A percentile compares a stretch with the other conserved stretches of the same genome.
phyloP scores from a whole-genome alignment of 345 rosid genomes.

The Pseudoturritis turrita region DNA sequence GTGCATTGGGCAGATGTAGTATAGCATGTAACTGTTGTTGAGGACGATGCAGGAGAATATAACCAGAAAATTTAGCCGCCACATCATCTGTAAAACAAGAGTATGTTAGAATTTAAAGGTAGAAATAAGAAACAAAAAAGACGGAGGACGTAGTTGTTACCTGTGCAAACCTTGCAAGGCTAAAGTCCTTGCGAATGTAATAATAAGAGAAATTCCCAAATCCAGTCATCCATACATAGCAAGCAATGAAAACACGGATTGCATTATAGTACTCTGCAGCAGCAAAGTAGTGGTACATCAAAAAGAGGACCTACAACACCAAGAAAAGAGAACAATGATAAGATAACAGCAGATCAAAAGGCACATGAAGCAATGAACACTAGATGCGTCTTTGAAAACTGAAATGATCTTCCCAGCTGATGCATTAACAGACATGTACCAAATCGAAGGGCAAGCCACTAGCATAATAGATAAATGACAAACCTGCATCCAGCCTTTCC shows the following conservation, averaged over 20 bases:
- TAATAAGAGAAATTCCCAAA: constrained; percentile 98
- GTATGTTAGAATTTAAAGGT: constrained; percentile 17
- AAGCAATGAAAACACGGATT: constrained; percentile 88
- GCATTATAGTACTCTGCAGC: constrained; percentile 93
- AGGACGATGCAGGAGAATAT: constrained; percentile 78
- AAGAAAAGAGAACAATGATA: constrained; percentile 10
- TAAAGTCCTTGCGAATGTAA: constrained; percentile 94
- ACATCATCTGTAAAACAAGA: constrained; percentile 83
- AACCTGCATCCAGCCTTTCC: constrained; percentile 99
- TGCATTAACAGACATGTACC: neutral
- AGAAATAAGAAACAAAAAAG: neutral
- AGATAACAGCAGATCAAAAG: constrained; percentile 1
- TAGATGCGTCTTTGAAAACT: neutral
- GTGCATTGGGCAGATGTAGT: constrained; percentile 99
- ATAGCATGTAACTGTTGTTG: constrained; percentile 84
- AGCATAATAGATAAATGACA: constrained; percentile 21
- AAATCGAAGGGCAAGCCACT: neutral
- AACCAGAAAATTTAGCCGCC: constrained; percentile 98
- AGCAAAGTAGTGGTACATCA: constrained; percentile 99
- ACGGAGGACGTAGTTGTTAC: constrained; percentile 34
- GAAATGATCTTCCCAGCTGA: neutral
- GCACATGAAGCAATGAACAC: neutral
- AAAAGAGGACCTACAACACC: constrained; percentile 78
- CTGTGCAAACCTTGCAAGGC: constrained; percentile 95
- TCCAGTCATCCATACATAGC: constrained; percentile 99